phyloP scores from a whole-genome alignment of 257 asterid species.

The Asclepias syriaca region DNA sequence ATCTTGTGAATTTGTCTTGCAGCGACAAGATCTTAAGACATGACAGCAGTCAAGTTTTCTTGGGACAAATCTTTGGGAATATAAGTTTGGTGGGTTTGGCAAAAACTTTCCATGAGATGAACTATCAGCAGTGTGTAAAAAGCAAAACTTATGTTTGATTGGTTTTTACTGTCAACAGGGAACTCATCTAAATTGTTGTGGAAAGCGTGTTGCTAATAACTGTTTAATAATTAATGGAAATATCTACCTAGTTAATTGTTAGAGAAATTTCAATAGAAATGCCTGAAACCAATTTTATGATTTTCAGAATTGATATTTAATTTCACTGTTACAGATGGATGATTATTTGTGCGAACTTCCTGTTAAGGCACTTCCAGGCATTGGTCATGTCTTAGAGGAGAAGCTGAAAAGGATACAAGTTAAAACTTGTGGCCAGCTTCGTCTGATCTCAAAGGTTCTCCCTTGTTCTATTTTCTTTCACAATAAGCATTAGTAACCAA shows the following conservation, averaged over 20 bases:
- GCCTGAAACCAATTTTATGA: not conserved
- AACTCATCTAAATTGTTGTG: not conserved
- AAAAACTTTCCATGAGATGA: not conserved
- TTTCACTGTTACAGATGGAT: conserved; percentile 52
- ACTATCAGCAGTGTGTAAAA: not conserved
- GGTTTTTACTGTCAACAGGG: not conserved
- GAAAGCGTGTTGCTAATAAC: not conserved
- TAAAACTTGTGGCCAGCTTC: conserved; percentile 74
- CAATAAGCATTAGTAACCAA: not conserved
- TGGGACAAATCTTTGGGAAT: not conserved
- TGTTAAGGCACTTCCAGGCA: conserved; percentile 93
- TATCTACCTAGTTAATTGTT: not conserved
- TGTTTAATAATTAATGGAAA: not conserved
- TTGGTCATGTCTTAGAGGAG: conserved; percentile 77
- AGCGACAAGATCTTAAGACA: not conserved
- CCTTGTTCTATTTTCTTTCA: conserved; percentile 14
- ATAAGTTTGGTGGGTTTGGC: not conserved
- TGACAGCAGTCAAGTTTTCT: not conserved
- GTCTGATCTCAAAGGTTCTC: conserved; percentile 58
- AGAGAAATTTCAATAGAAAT: not conserved
- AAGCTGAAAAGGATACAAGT: conserved; percentile 60
- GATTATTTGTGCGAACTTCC: conserved; percentile 67
- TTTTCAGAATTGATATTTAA: not conserved
- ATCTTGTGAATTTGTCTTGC: not conserved
- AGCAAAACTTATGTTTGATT: not conserved